Evolutionary conservation across 164 flowering plant species (phyloP).

Genomic region (Houttuynia cordata): DNA sequence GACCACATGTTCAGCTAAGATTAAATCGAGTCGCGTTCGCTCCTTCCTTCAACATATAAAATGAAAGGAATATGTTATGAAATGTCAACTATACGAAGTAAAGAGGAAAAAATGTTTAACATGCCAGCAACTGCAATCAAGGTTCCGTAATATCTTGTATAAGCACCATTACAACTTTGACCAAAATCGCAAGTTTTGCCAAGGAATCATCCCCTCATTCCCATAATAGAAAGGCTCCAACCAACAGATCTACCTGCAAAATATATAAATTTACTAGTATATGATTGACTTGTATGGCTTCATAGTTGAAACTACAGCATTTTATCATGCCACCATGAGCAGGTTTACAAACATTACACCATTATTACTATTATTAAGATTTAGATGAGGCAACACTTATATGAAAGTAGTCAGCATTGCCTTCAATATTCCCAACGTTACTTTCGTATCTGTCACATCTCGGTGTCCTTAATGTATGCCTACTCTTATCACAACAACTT

Average conservation of each 20-base stretch:
- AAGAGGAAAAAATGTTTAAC: too few species aligned
- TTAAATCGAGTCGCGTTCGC: constrained; percentile 46
- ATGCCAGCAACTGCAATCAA: too few species aligned
- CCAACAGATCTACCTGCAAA: constrained; percentile 59
- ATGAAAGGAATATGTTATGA: neutral
- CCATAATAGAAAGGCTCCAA: constrained; percentile 86
- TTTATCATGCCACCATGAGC: too few species aligned
- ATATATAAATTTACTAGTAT: neutral
- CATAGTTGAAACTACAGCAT: too few species aligned
- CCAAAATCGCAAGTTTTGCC: constrained; percentile 94
- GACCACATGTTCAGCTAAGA: constrained; percentile 50
- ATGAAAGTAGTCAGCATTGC: neutral
- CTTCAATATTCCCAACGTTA: neutral
- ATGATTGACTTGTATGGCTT: too few species aligned
- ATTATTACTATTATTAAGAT: too few species aligned
- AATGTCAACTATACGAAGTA: too few species aligned
- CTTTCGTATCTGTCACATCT: neutral
- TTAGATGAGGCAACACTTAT: too few species aligned
- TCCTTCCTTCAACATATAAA: constrained; percentile 52
- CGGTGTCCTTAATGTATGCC: neutral
- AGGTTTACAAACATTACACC: too few species aligned
- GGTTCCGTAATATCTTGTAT: neutral
- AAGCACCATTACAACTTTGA: constrained; percentile 9
- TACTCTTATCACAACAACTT: too few species aligned
- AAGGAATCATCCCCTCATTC: constrained; percentile 69